These are phyloP conservation scores for Phytophthora meadii DNA, from an alignment of 352 stramenopile species.

Conservation along the genomic window DNA sequence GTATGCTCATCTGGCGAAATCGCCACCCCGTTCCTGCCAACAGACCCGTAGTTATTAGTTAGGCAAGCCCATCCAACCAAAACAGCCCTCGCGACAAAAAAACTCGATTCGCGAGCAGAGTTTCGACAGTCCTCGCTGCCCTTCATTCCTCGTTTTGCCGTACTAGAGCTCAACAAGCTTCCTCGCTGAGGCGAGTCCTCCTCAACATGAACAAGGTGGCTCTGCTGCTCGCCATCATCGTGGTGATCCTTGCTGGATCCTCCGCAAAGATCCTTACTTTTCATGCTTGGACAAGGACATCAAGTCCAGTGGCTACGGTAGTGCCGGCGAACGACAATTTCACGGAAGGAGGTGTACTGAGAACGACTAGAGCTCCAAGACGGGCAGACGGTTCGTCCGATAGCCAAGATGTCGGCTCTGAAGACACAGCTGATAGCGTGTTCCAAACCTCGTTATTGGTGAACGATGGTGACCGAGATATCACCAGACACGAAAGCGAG, in stretches of 20 bases:
- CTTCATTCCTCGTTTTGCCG: slow-evolving; percentile 22
- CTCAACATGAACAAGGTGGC: slow-evolving; percentile 15
- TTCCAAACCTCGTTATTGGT: slow-evolving; percentile 1
- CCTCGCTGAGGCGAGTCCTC: slow-evolving; percentile 16
- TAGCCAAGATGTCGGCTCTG: slow-evolving; percentile 12
- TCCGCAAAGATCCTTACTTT: slow-evolving; percentile 20
- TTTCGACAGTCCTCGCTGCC: not conserved
- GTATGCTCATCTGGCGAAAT: slow-evolving; percentile 34
- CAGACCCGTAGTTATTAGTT: slow-evolving; percentile 1
- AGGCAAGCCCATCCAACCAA: slow-evolving; percentile 13
- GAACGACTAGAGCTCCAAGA: not conserved
- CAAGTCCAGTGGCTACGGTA: slow-evolving; percentile 14
- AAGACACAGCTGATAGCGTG: slow-evolving; percentile 5
- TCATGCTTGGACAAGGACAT: slow-evolving; percentile 3
- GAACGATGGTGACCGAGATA: not conserved
- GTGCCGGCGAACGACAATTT: slow-evolving; percentile 3
- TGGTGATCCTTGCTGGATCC: slow-evolving; percentile 5
- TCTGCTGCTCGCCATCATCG: slow-evolving; percentile 17
- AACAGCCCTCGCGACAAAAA: slow-evolving; percentile 15
- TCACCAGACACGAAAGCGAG: not conserved
- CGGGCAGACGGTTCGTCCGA: slow-evolving; percentile 10
- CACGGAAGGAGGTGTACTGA: slow-evolving; percentile 10
- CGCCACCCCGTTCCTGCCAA: slow-evolving; percentile 15
- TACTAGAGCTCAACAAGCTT: slow-evolving; percentile 23
- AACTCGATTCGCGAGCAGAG: slow-evolving; percentile 9